phyloP scores from a whole-genome alignment of 148 eudicot species.

The Drosera capensis region DNA sequence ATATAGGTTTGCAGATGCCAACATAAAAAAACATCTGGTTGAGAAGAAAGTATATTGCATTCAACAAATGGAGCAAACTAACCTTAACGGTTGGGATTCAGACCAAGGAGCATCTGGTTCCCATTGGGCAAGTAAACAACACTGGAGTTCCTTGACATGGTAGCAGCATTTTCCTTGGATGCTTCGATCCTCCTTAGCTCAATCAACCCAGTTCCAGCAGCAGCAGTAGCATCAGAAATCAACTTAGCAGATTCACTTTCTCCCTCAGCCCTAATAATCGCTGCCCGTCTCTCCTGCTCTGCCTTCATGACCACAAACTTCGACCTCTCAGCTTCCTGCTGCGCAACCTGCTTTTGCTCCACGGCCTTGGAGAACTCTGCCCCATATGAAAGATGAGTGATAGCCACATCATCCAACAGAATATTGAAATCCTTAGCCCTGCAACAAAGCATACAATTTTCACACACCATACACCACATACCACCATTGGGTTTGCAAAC shows the following conservation, averaged over 20 bases:
- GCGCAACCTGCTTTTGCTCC: slow-evolving; percentile 99
- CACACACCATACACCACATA: too few species aligned
- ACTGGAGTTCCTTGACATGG: slow-evolving; percentile 51
- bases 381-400: slow-evolving; percentile 79
- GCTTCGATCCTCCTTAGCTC: slow-evolving; percentile 98
- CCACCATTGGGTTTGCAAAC: too few species aligned
- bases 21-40: too few species aligned
- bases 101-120: slow-evolving; percentile 50
- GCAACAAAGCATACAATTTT: slow-evolving; percentile 1
- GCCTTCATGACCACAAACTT: slow-evolving; percentile 83
- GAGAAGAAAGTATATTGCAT: too few species aligned
- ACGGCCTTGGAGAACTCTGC: slow-evolving; percentile 91
- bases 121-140: slow-evolving; percentile 51
- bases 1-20: too few species aligned
- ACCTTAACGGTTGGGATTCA: slow-evolving; percentile 42
- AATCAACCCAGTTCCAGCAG: slow-evolving; percentile 81
- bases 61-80: too few species aligned
- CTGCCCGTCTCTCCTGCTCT: slow-evolving; percentile 93
- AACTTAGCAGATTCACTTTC: slow-evolving; percentile 93
- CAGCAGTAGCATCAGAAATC: slow-evolving; percentile 81
- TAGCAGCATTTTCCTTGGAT: slow-evolving; percentile 61
- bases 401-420: slow-evolving; percentile 73
- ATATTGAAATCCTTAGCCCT: slow-evolving; percentile 85
- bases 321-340: slow-evolving; percentile 98
- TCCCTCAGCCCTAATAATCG: slow-evolving; percentile 92